Evolutionary conservation across 257 asterid species (phyloP).

Genomic region (Solanum commersonii): DNA sequence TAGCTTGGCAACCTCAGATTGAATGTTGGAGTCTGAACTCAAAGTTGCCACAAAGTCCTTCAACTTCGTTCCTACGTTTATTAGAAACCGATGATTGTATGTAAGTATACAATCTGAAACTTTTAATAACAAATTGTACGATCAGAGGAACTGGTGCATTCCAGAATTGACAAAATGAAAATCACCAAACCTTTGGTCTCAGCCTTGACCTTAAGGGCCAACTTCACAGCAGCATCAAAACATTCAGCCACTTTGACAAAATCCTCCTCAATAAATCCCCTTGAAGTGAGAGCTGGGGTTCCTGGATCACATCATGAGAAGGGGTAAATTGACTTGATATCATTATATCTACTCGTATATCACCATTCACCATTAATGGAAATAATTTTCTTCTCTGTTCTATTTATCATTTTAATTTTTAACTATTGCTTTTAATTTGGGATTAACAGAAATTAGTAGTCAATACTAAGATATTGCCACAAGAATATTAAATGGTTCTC

Average conservation of each 20-base stretch:
- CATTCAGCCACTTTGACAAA: conserved; percentile 82
- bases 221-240: conserved; percentile 76
- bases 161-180: neutral
- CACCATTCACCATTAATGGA: neutral
- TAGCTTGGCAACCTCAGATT: conserved; percentile 51
- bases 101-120: conserved; percentile 3
- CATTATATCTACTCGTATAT: neutral
- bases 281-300: conserved; percentile 92
- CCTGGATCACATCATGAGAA: conserved; percentile 31
- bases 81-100: neutral
- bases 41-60: conserved; percentile 88
- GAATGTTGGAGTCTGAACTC: conserved; percentile 40
- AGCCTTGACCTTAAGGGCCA: conserved; percentile 84
- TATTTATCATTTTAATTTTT: neutral
- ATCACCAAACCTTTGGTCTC: conserved; percentile 47
- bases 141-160: neutral
- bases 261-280: conserved; percentile 79
- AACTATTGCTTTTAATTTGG: neutral
- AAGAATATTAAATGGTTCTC: neutral
- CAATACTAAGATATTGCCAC: neutral
- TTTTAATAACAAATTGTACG: neutral
- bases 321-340: neutral
- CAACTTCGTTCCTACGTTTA: conserved; percentile 59
- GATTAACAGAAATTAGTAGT: neutral
- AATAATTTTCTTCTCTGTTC: neutral